Percentiles rank a stretch among this genome's conserved stretches.
Conservation (phyloP, 1,284 basidiomycete genomes). For the Irpex lacteus region DNA sequence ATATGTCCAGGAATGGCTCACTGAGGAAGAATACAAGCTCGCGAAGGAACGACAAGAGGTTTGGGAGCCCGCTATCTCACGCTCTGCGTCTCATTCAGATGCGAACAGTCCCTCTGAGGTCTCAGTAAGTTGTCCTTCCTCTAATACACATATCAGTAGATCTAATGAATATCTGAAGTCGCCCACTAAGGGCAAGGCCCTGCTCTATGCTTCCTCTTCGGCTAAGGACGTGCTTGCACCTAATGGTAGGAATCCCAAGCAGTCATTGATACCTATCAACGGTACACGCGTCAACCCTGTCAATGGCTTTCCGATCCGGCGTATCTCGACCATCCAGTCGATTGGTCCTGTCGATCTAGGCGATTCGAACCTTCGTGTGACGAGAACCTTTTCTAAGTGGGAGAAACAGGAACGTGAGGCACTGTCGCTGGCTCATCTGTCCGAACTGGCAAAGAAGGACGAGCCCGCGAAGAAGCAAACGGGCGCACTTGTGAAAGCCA, state of each 20-base stretch:
- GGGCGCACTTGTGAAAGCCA: background rate
- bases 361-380: conserved; percentile 49
- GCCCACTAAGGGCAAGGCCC: conserved; percentile 41
- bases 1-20: conserved; percentile 72
- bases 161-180: conserved; percentile 26
- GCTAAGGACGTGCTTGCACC: conserved; percentile 28
- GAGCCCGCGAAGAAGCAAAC: conserved; percentile 17
- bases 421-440: conserved; percentile 55
- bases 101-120: conserved; percentile 33
- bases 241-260: conserved; percentile 35
- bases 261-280: conserved; percentile 42
- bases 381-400: conserved; percentile 68
- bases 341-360: conserved; percentile 37
- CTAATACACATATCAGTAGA: conserved; percentile 2
- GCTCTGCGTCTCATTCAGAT: conserved; percentile 34
- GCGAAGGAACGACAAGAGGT: conserved; percentile 60
- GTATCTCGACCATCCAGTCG: conserved; percentile 35
- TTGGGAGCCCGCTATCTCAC: conserved; percentile 60
- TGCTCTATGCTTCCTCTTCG: conserved; percentile 44
- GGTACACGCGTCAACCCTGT: conserved; percentile 39
- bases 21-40: conserved; percentile 66
- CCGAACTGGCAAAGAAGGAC: conserved; percentile 25
- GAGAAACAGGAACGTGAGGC: conserved; percentile 81
- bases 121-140: conserved; percentile 20
- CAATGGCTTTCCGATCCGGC: conserved; percentile 22